A percentile compares a stretch with the other conserved stretches of the same genome.
These are phyloP conservation scores for Hortiboletus flavorubellus DNA, from an alignment of 768 basidiomycete species.

Conservation along the genomic window DNA sequence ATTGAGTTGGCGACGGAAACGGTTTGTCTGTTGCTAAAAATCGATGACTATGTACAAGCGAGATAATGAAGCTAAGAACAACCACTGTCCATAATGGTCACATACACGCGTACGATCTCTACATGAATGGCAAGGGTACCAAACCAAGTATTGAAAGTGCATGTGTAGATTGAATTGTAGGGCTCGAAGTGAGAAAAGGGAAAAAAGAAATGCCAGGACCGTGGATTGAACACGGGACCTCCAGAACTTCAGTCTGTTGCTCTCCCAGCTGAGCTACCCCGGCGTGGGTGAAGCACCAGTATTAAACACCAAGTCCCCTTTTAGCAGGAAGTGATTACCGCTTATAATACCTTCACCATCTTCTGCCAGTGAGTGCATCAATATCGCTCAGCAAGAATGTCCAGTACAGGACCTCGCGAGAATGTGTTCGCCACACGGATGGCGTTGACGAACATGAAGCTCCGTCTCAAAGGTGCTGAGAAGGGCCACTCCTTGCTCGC, in stretches of 20 bases:
- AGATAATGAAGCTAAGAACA: slow-evolving; percentile 39
- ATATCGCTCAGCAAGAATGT: slow-evolving; percentile 52
- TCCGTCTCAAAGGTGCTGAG: slow-evolving; percentile 86
- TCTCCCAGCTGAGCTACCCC: slow-evolving; percentile 75
- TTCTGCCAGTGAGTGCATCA: background rate
- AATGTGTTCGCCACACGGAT: slow-evolving; percentile 96
- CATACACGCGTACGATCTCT: background rate
- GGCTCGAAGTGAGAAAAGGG: background rate
- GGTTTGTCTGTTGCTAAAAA: slow-evolving; percentile 92
- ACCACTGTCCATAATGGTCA: background rate
- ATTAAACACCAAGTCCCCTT: background rate
- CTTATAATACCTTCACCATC: background rate
- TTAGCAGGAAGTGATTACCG: too few species aligned
- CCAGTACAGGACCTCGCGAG: slow-evolving; percentile 86
- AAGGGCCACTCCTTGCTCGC: slow-evolving; percentile 94
- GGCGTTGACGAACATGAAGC: slow-evolving; percentile 92
- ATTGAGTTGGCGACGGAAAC: slow-evolving; percentile 96
- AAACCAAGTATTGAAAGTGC: background rate
- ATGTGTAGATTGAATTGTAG: background rate
- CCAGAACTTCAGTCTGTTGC: slow-evolving; percentile 75
- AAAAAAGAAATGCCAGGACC: slow-evolving; percentile 55
- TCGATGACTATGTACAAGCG: slow-evolving; percentile 89
- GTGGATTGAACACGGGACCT: slow-evolving; percentile 81
- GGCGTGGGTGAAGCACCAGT: slow-evolving; percentile 24
- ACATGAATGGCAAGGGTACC: background rate